Evolutionary conservation across 805 yeast genomes (phyloP).

Genomic region (Clavispora asparagi): DNA sequence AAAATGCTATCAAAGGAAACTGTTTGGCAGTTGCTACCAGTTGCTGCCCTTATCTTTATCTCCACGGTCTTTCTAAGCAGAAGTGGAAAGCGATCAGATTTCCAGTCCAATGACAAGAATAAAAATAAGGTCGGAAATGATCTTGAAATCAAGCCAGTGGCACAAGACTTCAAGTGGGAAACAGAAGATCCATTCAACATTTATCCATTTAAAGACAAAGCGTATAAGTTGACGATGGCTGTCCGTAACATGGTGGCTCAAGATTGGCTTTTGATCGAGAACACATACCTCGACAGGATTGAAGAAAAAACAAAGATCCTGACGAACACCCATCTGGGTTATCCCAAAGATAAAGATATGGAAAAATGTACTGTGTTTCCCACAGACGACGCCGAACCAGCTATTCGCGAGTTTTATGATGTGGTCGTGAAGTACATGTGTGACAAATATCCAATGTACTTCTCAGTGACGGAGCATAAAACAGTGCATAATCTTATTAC

Average conservation of each 20-base stretch:
- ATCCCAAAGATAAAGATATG: constrained; percentile 23
- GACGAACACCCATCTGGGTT: constrained; percentile 28
- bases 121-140: not conserved
- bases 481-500: constrained; percentile 25
- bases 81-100: not conserved
- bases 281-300: constrained; percentile 24
- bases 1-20: not conserved
- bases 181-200: constrained; percentile 11
- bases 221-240: constrained; percentile 30
- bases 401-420: constrained; percentile 33
- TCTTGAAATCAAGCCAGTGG: constrained; percentile 3
- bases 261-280: constrained; percentile 39
- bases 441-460: constrained; percentile 36
- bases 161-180: constrained; percentile 11
- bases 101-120: not conserved
- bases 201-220: constrained; percentile 56
- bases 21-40: not conserved
- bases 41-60: not conserved
- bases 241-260: constrained; percentile 23
- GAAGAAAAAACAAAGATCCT: constrained; percentile 24
- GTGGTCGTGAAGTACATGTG: constrained; percentile 27
- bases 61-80: not conserved
- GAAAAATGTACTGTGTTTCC: constrained; percentile 26
- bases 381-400: constrained; percentile 29
- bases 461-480: constrained; percentile 12